Base-by-base conservation (phyloP, 1,284 basidiomycete genomes). In the Rhodotorula sp. region DNA sequence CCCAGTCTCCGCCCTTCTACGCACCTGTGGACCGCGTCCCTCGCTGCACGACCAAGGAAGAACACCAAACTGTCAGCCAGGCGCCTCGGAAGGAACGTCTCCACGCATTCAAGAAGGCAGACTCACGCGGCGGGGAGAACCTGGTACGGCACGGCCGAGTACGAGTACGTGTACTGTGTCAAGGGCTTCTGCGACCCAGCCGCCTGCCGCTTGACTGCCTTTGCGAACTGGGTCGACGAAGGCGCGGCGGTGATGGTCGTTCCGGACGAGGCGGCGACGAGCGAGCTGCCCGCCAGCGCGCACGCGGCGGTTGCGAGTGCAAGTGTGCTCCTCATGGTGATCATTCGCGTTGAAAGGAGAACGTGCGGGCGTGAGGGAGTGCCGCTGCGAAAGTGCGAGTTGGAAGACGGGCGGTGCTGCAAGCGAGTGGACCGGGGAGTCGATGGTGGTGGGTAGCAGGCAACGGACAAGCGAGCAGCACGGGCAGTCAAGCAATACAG, bases 81-180 rank as follows among this genome's bases (percentile, higher is more conserved):
- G 40, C 40, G 10, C 40, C 16, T 44, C 40, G 40, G 15, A 44
- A n/a, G n/a, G n/a, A n/a, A n/a, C n/a, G n/a, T n/a, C n/a, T n/a
- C n/a, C n/a, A n/a, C n/a, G n/a, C n/a, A 6, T 58, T 44, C 40
- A 13, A 44, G 15, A 44, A 1, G 31, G 5, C 22, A 30, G 31
- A 31, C 30, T 6, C 18, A 44, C 37, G 30, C 20, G 20, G 44
- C 51, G 60, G 51, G 37, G 13, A 22, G 13, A 13, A 61, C 60
- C 40, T 61, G 60, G 60, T 61, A 61, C 16, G 60, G 60, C 8
- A 53, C 50, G 26, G 52, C 37, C 8, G 51, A 37, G 37, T 44
- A 61, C 8, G 40, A 47, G 58, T 69, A 74, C 30, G 60, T 64
- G 48, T 69, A 69, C 31, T 61, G 50, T 8, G 72, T 73, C 6